Base-by-base conservation (phyloP, 352 stramenopile genomes). In the Pythium utonaiense region DNA sequence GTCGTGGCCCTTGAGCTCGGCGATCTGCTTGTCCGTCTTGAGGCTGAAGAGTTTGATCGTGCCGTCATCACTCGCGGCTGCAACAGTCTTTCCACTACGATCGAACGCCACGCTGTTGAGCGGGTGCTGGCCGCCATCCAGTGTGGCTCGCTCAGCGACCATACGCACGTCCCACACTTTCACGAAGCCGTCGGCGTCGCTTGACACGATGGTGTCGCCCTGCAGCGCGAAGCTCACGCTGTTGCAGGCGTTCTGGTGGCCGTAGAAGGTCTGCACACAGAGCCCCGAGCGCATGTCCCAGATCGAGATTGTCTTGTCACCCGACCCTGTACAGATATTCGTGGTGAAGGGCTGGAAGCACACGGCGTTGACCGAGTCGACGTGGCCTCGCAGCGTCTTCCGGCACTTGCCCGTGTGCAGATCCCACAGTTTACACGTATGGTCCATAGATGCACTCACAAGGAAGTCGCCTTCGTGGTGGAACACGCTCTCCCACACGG, bases 91-190 rank as follows among this genome's bases (percentile, higher is more conserved):
- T 17, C 89, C 93, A 49, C 87, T 96, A 42, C 90, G 77, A 67
- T 98, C 94, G 44, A 98, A 93, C 45, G 83, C 74, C 12, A 98
- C 77, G 50, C 77, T 92, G 69, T 98, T 98, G 13, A 97, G 74
- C 24, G 94, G 86, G 44, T 97, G 85, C 57, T 96, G 78, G 1
- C 88, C 87, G 52, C 81, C 81, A 57, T 96, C 81, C 25, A 98
- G 76, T 22, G 88, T 90, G 28, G 68, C 75, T 7, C 92, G 74
- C 74, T 98, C 93, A 24, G 90, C 84, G 28, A 98, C 92, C 89
- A 98, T 98, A 45, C 93, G 88, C 45, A 98, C 89, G 65, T 98
- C 95, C 95, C 95, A 98, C 30, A 98, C 73, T 66, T 98, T 98
- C 60, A 98, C 86, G 57, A 97, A 88, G 10, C 94, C 93, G 67